phyloP scores from a whole-genome alignment of 129 eudicot genomes.

The Chrysanthemum makinoi region DNA sequence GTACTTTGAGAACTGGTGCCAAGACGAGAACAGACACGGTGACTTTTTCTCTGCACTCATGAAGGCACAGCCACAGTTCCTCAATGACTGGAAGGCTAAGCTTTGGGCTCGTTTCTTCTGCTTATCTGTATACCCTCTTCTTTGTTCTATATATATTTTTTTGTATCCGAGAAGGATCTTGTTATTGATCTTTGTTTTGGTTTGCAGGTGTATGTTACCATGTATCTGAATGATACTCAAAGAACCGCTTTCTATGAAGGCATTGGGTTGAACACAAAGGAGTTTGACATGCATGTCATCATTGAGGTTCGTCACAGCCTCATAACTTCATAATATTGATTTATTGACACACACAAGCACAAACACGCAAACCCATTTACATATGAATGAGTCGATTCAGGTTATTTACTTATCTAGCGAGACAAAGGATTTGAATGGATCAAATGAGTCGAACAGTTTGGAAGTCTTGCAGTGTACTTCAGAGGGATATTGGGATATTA shows the following conservation, averaged over 20 bases:
- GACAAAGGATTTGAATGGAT: neutral
- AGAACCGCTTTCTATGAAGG: constrained; percentile 97
- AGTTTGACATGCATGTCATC: constrained; percentile 98
- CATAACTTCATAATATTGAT: neutral
- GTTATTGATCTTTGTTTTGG: constrained; percentile 4
- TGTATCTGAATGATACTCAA: constrained; percentile 97
- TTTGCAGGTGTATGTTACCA: constrained; percentile 89
- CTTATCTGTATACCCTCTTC: constrained; percentile 62
- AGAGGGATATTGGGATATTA: too few relatives aligned
- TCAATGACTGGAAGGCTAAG: constrained; percentile 98
- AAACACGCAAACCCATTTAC: neutral
- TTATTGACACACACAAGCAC: too few relatives aligned
- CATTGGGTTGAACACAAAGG: constrained; percentile 88
- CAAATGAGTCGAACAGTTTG: too few relatives aligned
- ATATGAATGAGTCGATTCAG: neutral
- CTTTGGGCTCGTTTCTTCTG: constrained; percentile 97
- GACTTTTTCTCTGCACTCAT: constrained; percentile 95
- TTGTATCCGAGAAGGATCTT: neutral
- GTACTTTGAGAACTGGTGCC: constrained; percentile 99
- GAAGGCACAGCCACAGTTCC: constrained; percentile 99
- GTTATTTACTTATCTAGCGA: neutral
- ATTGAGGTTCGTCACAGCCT: constrained; percentile 60
- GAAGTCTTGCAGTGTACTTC: too few relatives aligned
- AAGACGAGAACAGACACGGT: constrained; percentile 96
- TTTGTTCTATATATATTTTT: neutral